Base-by-base conservation (phyloP, 2,329 filamentous ascomycete species). In the Apiospora saccharicola region DNA sequence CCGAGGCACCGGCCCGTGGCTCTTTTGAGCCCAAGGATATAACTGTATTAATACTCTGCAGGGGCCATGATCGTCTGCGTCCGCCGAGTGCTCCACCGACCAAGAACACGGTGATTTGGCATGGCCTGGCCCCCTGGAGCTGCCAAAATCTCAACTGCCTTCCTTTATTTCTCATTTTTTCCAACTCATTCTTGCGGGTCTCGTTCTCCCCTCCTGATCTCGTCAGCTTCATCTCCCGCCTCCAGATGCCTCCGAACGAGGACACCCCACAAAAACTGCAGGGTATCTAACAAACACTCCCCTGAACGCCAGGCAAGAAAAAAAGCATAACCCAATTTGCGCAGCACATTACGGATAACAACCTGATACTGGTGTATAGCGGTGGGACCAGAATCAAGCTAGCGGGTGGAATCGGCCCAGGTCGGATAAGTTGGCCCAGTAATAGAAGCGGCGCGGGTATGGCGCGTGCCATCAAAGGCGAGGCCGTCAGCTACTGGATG, bases 401-500 rank as follows among this genome's bases (percentile, higher is more conserved):
- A 41, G 22, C 57, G 57, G 57, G 34, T 64, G 57, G 57, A 10
- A 64, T 64, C 57, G 57, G 57, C 57, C 57, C 22, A 64, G 34
- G 57, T 41, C 26, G 41, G 57, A 41, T 41, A 64, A 41, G 37
- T 64, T 12, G 57, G 57, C 34, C 57, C 57, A 64, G 19, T n/a
- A 41, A 41, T 64, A 61, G 30, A 34, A 30, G 57, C 57, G 57
- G 57, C 57, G 34, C 34, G 57, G 57, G 4, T 64, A 64, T 64
- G 57, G 57, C 57, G 57, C 30, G 19, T 41, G 57, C 34, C 57
- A 64, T 41, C 12, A n/a, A 64, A 64, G 34, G 34, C n/a, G 53
- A n/a, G 34, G 57, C 13, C 19, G 57, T n/a, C 57, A 12, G 8
- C 49, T 81, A 87, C 71, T 86, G 84, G 72, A 89, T 86, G 61